These are phyloP conservation scores for Mimosa bimucronata DNA, from an alignment of 306 rosid species.

Conservation along the genomic window DNA sequence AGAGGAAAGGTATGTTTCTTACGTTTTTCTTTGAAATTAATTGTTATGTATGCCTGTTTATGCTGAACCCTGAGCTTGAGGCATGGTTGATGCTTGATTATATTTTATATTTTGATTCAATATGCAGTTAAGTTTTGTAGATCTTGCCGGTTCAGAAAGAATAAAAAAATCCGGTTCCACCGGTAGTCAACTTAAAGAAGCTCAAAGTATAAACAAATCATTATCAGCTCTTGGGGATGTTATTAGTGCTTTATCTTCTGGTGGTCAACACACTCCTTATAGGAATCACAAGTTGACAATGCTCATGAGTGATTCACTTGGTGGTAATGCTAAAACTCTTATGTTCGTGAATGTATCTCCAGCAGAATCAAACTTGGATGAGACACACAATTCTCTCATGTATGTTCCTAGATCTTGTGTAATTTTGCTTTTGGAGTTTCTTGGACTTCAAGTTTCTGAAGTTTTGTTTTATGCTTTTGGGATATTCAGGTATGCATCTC, in stretches of 20 bases:
- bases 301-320: conserved; percentile 98
- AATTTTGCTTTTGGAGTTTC: background rate
- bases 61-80: background rate
- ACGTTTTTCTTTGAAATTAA: background rate
- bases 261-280: conserved; percentile 89
- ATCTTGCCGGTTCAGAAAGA: conserved; percentile 97
- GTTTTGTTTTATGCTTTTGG: background rate
- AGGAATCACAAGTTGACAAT: conserved; percentile 94
- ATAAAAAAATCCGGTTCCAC: conserved; percentile 90
- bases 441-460: background rate
- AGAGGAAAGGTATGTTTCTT: conserved; percentile 79
- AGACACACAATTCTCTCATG: conserved; percentile 88
- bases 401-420: conserved; percentile 43
- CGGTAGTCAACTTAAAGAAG: conserved; percentile 92
- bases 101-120: conserved; percentile 26
- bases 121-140: conserved; percentile 90
- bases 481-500: conserved; percentile 76
- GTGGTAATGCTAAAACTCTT: conserved; percentile 94
- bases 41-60: background rate
- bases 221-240: conserved; percentile 97
- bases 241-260: conserved; percentile 75
- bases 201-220: conserved; percentile 96
- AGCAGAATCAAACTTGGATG: conserved; percentile 82
- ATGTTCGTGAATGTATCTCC: conserved; percentile 98
- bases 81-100: background rate